Base-by-base conservation (phyloP, 108 stramenopile genomes). In the Epithemia pelagica region DNA sequence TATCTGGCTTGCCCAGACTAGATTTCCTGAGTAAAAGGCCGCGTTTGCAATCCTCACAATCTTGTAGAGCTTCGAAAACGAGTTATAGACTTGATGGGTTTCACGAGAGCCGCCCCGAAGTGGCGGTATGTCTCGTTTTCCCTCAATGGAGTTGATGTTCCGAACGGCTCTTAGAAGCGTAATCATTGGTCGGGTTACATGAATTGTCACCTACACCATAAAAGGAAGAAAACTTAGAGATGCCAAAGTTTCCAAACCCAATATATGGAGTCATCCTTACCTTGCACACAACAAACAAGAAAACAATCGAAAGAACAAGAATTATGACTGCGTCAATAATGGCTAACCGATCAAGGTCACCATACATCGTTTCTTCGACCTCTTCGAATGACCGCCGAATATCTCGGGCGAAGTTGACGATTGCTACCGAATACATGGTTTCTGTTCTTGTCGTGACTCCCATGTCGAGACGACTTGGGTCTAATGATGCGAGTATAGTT, bases 1-100 rank as follows among this genome's bases (percentile, higher is more conserved):
- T 30, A 82, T 61, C 25, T 78, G 73, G 28, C 77, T 59, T 15
- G 86, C 86, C 59, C 54, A 32, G 15, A 56, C 37, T 30, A 82
- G 54, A 58, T 87, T 69, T 31, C 80, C 82, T 18, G 69, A 59
- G 61, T 74, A 87, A 63, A 87, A 87, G 0, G 82, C 80, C 19
- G 64, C 51, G 55, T 87, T 87, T 0, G 86, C 78, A 27, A 79
- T 64, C 18, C 69, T 62, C 18, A 87, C 73, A 31, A 82, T 64
- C 33, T 79, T 76, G 73, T 79, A 79, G 28, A 87, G 70, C 53
- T 71, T 82, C 51, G 82, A 73, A 59, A 82, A 70, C 8, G 81
- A 72, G 1, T 37, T 63, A 61, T 81, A 81, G 27, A 86, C 79
- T 46, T 73, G 69, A 52, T 76, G 65, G 8, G 72, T 72, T 62